Evolutionary conservation across 345 rosid genomes (phyloP).

Genomic region (Boechera divaricarpa): DNA sequence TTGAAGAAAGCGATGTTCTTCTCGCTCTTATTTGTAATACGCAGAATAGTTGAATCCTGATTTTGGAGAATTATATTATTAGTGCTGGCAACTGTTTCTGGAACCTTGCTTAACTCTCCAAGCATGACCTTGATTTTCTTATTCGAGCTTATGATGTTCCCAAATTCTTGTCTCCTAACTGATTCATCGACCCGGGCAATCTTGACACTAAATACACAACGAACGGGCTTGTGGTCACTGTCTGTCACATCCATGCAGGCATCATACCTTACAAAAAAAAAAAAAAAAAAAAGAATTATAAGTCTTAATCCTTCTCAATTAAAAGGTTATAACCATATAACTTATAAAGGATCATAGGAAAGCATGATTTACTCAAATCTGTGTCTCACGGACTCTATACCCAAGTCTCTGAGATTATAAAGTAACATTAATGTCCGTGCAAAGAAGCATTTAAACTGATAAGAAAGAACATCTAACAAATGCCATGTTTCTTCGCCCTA

Average conservation of each 20-base stretch:
- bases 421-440: not conserved
- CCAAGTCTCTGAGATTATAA: not conserved
- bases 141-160: constrained; percentile 57
- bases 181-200: constrained; percentile 77
- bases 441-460: constrained; percentile 4
- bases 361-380: constrained; percentile 13
- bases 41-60: constrained; percentile 61
- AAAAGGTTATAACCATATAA: not conserved
- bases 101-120: constrained; percentile 60
- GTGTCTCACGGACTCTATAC: not conserved
- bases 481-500: not conserved
- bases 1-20: constrained; percentile 58
- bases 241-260: constrained; percentile 84
- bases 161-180: constrained; percentile 73
- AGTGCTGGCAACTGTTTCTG: constrained; percentile 74
- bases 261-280: constrained; percentile 55
- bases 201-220: constrained; percentile 65
- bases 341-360: constrained; percentile 16
- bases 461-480: not conserved
- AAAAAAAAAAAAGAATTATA: constrained; percentile 3
- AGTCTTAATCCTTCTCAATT: constrained; percentile 25
- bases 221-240: constrained; percentile 91
- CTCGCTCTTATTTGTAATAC: constrained; percentile 65
- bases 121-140: constrained; percentile 59
- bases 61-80: constrained; percentile 70